These are phyloP conservation scores for Hericium coralloides DNA, from an alignment of 768 basidiomycete genomes.

Conservation along the genomic window DNA sequence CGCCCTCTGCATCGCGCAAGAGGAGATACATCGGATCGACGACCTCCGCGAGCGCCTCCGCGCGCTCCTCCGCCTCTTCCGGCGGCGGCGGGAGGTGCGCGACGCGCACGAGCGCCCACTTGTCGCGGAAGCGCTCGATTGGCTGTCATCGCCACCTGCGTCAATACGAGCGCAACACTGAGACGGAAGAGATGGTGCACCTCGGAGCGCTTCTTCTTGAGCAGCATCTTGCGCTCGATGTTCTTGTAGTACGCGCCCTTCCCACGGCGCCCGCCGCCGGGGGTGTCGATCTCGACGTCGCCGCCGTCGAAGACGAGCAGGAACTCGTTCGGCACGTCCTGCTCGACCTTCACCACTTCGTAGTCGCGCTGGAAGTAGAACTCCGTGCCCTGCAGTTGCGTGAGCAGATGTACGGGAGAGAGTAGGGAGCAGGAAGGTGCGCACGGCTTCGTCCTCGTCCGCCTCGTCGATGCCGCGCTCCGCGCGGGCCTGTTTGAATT, in stretches of 20 bases:
- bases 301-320: conserved; percentile 62
- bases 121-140: conserved; percentile 67
- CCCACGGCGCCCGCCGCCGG: conserved; percentile 14
- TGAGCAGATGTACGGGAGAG: not conserved
- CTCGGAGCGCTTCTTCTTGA: conserved; percentile 79
- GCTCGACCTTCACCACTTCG: conserved; percentile 79
- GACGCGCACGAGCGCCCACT: conserved; percentile 75
- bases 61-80: conserved; percentile 72
- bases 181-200: conserved; percentile 28
- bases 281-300: conserved; percentile 26
- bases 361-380: conserved; percentile 81
- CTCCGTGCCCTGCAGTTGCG: conserved; percentile 43
- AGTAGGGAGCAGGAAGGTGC: conserved; percentile 3
- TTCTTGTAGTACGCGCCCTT: conserved; percentile 85
- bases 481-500: conserved; percentile 40
- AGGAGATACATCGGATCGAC: conserved; percentile 55
- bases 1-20: conserved; percentile 32
- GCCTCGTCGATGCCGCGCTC: conserved; percentile 33
- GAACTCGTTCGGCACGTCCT: conserved; percentile 81
- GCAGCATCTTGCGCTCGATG: conserved; percentile 79
- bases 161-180: not conserved
- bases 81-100: conserved; percentile 61
- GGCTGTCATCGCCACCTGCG: conserved; percentile 29
- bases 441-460: conserved; percentile 48
- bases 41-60: conserved; percentile 71